Base-by-base conservation (phyloP, 2,329 filamentous ascomycete genomes). In the Fusarium sp. region DNA sequence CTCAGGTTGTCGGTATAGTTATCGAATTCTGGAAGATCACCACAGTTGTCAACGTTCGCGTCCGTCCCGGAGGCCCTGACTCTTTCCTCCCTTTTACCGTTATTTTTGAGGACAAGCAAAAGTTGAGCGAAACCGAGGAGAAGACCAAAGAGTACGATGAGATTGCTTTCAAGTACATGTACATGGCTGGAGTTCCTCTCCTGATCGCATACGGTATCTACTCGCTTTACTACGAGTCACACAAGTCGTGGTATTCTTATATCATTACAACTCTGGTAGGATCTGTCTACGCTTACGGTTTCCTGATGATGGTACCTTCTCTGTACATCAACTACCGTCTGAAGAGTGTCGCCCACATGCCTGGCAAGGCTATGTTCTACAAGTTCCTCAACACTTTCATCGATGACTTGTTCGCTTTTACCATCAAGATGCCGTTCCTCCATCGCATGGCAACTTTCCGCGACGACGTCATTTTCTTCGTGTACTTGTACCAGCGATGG, bases 321-420 rank as follows among this genome's bases (percentile, higher is more conserved):
- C 85, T 99, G 34, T 99, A 98, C 84, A 99, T 99, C 89, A 99
- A 99, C 86, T 99, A 99, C 85, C 91, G 95, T 14, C 89, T 99
- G 73, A 97, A 95, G 86, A 91, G 90, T 72, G 93, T 98, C 34
- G 96, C 96, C 13, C 96, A 99, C 82, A 97, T 99, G 95, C 94
- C 96, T 2, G 93, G 87, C 72, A 95, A 93, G 83, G 94, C 96
- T 49, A 96, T 99, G 93, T 95, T 91, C 79, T 98, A 98, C 88
- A 98, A 98, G 83, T 97, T 97, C 82, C 84, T 98, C 71, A 98
- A 98, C 84, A 98, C 96, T 7, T 99, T 99, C 80, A 98, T 99
- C 79, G 96, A 99, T 81, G 96, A 99, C 78, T 85, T 99, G 31
- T 99, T 99, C 77, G 96, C 96, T 4, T 99, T 98, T 77, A 99